Evolutionary conservation across 2,329 filamentous ascomycete species (phyloP), one percentile per base, ranked within the genome.

Genomic region (Lachnellula subtilissima): DNA sequence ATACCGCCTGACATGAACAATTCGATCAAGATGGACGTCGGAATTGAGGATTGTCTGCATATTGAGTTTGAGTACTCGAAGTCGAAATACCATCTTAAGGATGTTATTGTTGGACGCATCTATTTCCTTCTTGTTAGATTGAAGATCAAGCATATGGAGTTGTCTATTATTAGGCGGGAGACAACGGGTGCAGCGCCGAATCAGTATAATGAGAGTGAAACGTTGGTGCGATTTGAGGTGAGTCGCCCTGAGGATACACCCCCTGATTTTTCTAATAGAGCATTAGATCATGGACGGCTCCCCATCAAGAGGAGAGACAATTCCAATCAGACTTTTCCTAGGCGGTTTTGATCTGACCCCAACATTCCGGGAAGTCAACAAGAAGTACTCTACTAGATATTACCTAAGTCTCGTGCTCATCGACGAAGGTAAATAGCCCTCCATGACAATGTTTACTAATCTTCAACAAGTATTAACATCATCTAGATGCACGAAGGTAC

Each of bases 21-120:
- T 75, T 91, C 89, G 65, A 99, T 99, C 80, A 99, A 99, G 83
- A 99, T 99, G 94, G 94, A 99, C 72, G 94, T 99, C 57, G 94
- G 94, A 56, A 99, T 99, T 70, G 94, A 99, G 76, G 95, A 99
- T 77, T 99, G 94, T 73, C 79, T 99, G 66, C 94, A 99, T 76
- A 99, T 99, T 65, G 94, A 99, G 74, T 99, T 99, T 67, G 94
- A 99, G 75, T 99, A 99, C 78, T 96, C 89, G 75, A 99, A 99
- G 80, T 94, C 87, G 73, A 97, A 97, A 76, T 99, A 99, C 75
- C 94, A 99, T 69, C 83, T 99, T 57, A 99, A 99, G 76, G 94
- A 99, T 73, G 94, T 99, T 62, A 99, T 99, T 65, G 94, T 99
- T 54, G 94, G 94, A 56, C 84, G 95, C 65, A 99, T 99, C 79